phyloP scores from a whole-genome alignment of 2,329 filamentous ascomycete species.

The Incumbomyces lentus region DNA sequence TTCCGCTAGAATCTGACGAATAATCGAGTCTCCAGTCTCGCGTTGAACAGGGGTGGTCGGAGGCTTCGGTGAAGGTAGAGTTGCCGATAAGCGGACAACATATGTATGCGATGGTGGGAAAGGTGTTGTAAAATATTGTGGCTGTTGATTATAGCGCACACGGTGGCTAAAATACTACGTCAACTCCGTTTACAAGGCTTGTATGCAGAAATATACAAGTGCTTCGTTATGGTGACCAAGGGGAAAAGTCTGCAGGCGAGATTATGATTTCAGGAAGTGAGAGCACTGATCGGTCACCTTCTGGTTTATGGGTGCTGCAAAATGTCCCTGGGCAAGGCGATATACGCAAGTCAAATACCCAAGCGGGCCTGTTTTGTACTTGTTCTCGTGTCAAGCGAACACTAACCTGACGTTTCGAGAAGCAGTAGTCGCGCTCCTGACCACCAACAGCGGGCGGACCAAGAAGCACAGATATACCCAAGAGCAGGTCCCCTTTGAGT shows the following conservation, averaged over 20 bases:
- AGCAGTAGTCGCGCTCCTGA: background rate
- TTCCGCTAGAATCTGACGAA: conserved; percentile 20
- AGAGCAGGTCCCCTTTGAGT: background rate
- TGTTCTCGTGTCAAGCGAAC: background rate
- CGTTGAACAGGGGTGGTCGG: too few species aligned
- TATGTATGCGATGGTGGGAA: too few species aligned
- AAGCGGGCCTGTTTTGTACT: background rate
- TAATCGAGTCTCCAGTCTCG: too few species aligned
- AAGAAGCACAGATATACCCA: conserved; percentile 2
- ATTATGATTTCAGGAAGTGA: conserved; percentile 1
- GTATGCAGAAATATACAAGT: too few species aligned
- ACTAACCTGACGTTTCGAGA: background rate
- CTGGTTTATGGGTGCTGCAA: background rate
- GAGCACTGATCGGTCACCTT: background rate
- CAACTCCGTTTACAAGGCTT: too few species aligned
- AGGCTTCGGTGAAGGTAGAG: too few species aligned
- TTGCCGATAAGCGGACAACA: too few species aligned
- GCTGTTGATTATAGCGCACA: too few species aligned
- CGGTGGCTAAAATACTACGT: too few species aligned
- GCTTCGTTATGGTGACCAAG: too few species aligned
- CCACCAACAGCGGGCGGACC: background rate
- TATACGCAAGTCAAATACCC: background rate
- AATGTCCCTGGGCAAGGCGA: conserved; percentile 1
- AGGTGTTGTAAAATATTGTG: too few species aligned
- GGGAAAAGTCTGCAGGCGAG: background rate